Base-by-base conservation (phyloP, 2,329 filamentous ascomycete genomes). In the Trichophaea hybrida region DNA sequence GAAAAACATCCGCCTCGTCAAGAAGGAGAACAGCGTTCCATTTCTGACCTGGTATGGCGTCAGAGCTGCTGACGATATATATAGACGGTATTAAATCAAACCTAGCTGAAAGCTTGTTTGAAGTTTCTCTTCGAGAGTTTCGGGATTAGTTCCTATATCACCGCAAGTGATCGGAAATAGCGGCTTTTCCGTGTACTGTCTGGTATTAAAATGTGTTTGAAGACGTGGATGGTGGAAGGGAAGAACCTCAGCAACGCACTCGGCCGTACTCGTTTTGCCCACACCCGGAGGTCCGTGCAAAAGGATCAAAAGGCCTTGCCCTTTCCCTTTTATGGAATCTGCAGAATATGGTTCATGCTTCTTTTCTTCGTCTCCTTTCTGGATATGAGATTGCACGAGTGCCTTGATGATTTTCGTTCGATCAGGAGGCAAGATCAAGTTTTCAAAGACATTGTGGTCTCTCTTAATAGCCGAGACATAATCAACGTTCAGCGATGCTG, bases 121-220 rank as follows among this genome's bases (percentile, higher is more conserved):
- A 58, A 80, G 69, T 46, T 75, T 74, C 15, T 71, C 68, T 15
- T 77, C 76, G 5, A 80, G 70, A 3, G 69, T 65, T 2, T 70
- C 69, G 1, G 76, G 70, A 35, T 71, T 71, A 49, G 72, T 73
- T 17, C 77, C 77, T 8, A 80, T 58, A 52, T 73, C 13, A 74
- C 52, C 76, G 8, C 75, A 77, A 0, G 76, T 78, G 57, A 79
- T 76, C 6, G 72, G 71, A 50, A 77, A 76, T 1, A 78, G 67
- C 0, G 75, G 76, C 67, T 74, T 75, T 43, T 69, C 60, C 0
- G 55, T 50, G 35, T 32, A 48, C 15, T 24, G 24, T 24, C 24
- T 1, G 24, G 24, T 24, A 24, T 24, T 3, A 24, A 24, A 2
- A 24, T 24, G 3, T 24, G 24, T 24, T 24, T 24, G 24, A 24